These are phyloP conservation scores for Rheum nobile DNA, from an alignment of 148 eudicot genomes.

Conservation along the genomic window DNA sequence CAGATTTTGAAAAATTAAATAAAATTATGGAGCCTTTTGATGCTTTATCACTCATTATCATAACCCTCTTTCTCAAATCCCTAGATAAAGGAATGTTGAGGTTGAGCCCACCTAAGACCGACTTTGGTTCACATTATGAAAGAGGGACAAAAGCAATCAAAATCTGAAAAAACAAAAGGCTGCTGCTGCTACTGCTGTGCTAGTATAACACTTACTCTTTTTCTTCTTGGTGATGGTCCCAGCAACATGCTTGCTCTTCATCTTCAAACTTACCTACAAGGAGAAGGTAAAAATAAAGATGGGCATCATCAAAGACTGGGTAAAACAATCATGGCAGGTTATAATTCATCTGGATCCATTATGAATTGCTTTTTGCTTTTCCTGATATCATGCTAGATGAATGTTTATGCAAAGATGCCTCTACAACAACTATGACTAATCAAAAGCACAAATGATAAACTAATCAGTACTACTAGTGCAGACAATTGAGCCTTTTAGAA, in stretches of 20 bases:
- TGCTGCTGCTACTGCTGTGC: neutral
- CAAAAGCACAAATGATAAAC: slow-evolving; percentile 19
- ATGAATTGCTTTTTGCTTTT: slow-evolving; percentile 19
- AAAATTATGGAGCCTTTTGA: slow-evolving; percentile 15
- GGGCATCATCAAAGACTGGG: slow-evolving; percentile 10
- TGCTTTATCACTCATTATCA: slow-evolving; percentile 24
- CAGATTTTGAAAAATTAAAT: slow-evolving; percentile 1
- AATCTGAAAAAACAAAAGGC: slow-evolving; percentile 6
- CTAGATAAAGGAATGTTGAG: slow-evolving; percentile 32
- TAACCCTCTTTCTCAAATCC: slow-evolving; percentile 63
- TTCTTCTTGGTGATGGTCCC: slow-evolving; percentile 99
- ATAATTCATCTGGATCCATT: slow-evolving; percentile 16
- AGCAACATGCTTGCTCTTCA: slow-evolving; percentile 96
- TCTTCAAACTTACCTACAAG: slow-evolving; percentile 79
- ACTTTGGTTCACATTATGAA: slow-evolving; percentile 31
- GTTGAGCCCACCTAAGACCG: slow-evolving; percentile 24
- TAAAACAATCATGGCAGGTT: slow-evolving; percentile 16
- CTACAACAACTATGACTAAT: slow-evolving; percentile 4
- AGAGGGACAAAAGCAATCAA: slow-evolving; percentile 30
- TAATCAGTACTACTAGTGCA: slow-evolving; percentile 13
- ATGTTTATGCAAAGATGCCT: slow-evolving; percentile 13
- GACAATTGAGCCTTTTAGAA: slow-evolving; percentile 3
- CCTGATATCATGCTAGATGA: slow-evolving; percentile 6
- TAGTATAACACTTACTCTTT: slow-evolving; percentile 54
- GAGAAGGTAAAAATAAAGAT: slow-evolving; percentile 5